Percentiles rank a stretch among this genome's conserved stretches.
Evolutionary conservation across 768 basidiomycete genomes (phyloP).

Genomic region (Lyophyllum decastes): DNA sequence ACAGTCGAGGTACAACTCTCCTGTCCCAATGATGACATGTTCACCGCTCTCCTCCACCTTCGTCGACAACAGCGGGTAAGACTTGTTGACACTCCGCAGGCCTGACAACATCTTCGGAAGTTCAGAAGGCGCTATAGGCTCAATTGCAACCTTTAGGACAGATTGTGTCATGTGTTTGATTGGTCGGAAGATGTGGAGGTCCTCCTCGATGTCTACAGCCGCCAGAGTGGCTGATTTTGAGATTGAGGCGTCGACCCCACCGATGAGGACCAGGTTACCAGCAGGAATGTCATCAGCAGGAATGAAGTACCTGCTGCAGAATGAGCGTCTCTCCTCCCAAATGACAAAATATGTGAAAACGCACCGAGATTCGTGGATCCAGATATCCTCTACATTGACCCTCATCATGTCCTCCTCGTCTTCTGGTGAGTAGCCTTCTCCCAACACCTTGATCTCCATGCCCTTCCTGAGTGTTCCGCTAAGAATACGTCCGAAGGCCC

Average conservation of each 20-base stretch:
- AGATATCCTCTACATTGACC: conserved; percentile 79
- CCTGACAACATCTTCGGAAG: conserved; percentile 99
- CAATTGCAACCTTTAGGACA: conserved; percentile 96
- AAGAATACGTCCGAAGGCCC: conserved; percentile 92
- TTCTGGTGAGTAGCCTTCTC: conserved; percentile 97
- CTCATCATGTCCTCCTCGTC: conserved; percentile 99
- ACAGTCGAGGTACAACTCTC: conserved; percentile 95
- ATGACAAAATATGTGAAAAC: conserved; percentile 18
- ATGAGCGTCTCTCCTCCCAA: conserved; percentile 5
- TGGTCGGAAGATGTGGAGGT: conserved; percentile 93
- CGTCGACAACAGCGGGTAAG: conserved; percentile 90
- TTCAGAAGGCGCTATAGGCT: conserved; percentile 96
- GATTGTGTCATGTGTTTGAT: conserved; percentile 97
- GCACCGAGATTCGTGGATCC: conserved; percentile 90
- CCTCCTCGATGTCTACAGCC: conserved; percentile 71
- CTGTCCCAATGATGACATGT: conserved; percentile 95
- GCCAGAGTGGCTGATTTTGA: conserved; percentile 93
- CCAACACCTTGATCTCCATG: conserved; percentile 89
- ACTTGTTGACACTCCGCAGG: conserved; percentile 95
- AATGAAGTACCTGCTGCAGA: conserved; percentile 73
- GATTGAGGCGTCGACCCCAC: conserved; percentile 92
- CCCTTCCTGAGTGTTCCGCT: conserved; percentile 89
- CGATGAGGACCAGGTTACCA: conserved; percentile 90
- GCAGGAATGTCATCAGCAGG: conserved; percentile 87
- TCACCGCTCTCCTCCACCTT: conserved; percentile 99